These are phyloP conservation scores for Eucalyptus lansdowneana DNA, from an alignment of 345 rosid species.

Conservation along the genomic window DNA sequence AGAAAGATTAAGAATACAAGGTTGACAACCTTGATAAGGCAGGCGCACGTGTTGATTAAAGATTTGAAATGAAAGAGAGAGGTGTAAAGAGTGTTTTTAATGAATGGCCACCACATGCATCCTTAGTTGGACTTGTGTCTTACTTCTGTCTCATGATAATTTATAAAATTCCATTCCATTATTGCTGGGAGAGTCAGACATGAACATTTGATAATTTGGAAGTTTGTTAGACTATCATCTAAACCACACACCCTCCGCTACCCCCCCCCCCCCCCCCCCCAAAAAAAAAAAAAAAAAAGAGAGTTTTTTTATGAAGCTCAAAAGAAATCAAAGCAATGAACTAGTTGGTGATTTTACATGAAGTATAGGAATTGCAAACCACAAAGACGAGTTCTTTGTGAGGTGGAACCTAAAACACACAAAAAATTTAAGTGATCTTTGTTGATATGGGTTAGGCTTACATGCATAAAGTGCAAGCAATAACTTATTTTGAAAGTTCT, in stretches of 20 bases:
- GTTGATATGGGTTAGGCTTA: neutral
- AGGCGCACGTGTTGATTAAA: neutral
- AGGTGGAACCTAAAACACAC: neutral
- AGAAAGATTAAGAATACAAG: neutral
- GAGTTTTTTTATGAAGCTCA: neutral
- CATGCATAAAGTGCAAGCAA: neutral
- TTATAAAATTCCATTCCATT: neutral
- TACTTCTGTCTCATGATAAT: neutral
- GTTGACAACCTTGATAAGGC: neutral
- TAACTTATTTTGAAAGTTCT: neutral
- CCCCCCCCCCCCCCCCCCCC: rapidly evolving
- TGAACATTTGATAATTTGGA: neutral
- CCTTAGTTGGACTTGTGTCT: neutral
- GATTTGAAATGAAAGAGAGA: neutral
- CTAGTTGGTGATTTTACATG: neutral
- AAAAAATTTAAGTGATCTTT: neutral
- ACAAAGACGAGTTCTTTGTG: neutral
- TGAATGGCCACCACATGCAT: neutral
- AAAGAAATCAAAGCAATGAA: neutral
- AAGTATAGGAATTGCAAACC: neutral
- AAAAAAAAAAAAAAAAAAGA: no score
- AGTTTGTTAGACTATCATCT: neutral
- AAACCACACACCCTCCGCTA: neutral
- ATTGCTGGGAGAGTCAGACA: neutral
- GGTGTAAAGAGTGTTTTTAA: neutral